phyloP scores from a whole-genome alignment of 768 basidiomycete genomes.

The Floccularia luteovirens region DNA sequence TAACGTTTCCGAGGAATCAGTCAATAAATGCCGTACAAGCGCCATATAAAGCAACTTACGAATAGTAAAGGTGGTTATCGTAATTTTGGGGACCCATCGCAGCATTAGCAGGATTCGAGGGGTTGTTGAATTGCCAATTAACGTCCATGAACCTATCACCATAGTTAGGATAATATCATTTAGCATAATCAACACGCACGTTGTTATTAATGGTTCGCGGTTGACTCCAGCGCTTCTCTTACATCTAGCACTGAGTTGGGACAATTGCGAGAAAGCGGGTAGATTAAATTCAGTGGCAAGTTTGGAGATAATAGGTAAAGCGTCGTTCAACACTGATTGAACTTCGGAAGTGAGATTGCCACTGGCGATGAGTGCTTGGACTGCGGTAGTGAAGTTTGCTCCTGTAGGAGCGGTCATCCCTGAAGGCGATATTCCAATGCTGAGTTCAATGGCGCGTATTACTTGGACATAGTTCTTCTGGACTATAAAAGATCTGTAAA shows the following conservation, averaged over 20 bases:
- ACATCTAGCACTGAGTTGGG: too few relatives aligned
- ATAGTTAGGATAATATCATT: slow-evolving; percentile 6
- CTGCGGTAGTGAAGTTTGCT: slow-evolving; percentile 8
- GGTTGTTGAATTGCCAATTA: slow-evolving; percentile 68
- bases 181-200: slow-evolving; percentile 17
- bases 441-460: slow-evolving; percentile 57
- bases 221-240: background rate
- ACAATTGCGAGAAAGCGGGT: too few relatives aligned
- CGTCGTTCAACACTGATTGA: slow-evolving; percentile 20
- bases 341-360: slow-evolving; percentile 18
- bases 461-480: slow-evolving; percentile 62
- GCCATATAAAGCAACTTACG: slow-evolving; percentile 27
- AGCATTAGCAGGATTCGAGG: slow-evolving; percentile 64
- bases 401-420: slow-evolving; percentile 14
- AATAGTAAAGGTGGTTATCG: slow-evolving; percentile 78
- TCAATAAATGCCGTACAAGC: slow-evolving; percentile 2
- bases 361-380: background rate
- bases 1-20: slow-evolving; percentile 12
- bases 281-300: slow-evolving; percentile 18
- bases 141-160: slow-evolving; percentile 68
- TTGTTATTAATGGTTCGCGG: slow-evolving; percentile 21
- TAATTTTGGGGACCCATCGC: slow-evolving; percentile 65
- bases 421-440: slow-evolving; percentile 45
- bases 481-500: slow-evolving; percentile 28
- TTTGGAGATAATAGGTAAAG: slow-evolving; percentile 26